phyloP scores from a whole-genome alignment of 2,329 filamentous ascomycete genomes.

The Fusarium sp. region DNA sequence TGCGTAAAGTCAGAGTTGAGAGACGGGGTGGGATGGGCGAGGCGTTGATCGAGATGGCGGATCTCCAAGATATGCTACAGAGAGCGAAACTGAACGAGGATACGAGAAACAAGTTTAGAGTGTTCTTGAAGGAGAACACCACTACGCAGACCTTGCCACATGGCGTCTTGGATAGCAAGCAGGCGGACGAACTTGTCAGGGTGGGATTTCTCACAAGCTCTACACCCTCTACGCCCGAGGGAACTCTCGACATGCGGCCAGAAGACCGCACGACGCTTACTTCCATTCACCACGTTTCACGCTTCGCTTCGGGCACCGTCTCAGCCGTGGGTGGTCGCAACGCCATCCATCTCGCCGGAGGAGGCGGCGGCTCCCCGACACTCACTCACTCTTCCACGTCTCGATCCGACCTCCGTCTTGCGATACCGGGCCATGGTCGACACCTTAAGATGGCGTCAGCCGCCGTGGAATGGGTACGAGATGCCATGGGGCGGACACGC shows the following conservation, averaged over 20 bases:
- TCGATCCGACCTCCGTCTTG: slow-evolving; percentile 60
- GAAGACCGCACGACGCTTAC: slow-evolving; percentile 66
- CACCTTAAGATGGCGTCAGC: slow-evolving; percentile 73
- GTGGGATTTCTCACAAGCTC: slow-evolving; percentile 74
- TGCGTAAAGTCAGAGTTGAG: slow-evolving; percentile 73
- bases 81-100: slow-evolving; percentile 51
- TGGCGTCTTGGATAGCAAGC: slow-evolving; percentile 52
- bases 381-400: slow-evolving; percentile 40
- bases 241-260: slow-evolving; percentile 58
- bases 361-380: slow-evolving; percentile 55
- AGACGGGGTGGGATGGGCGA: slow-evolving; percentile 71
- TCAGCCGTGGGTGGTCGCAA: slow-evolving; percentile 76
- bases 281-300: slow-evolving; percentile 71
- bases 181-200: slow-evolving; percentile 69
- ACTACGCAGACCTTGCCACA: slow-evolving; percentile 48
- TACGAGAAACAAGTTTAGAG: slow-evolving; percentile 62
- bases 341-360: slow-evolving; percentile 72
- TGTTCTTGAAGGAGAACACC: slow-evolving; percentile 62
- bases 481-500: slow-evolving; percentile 67
- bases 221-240: slow-evolving; percentile 44
- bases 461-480: slow-evolving; percentile 70
- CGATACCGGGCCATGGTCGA: slow-evolving; percentile 73
- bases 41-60: slow-evolving; percentile 67
- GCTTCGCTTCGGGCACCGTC: slow-evolving; percentile 74
- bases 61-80: slow-evolving; percentile 63